Percentiles rank a stretch among this genome's conserved stretches.
Conservation (phyloP, 345 rosid species). For the Aurinia saxatilis region DNA sequence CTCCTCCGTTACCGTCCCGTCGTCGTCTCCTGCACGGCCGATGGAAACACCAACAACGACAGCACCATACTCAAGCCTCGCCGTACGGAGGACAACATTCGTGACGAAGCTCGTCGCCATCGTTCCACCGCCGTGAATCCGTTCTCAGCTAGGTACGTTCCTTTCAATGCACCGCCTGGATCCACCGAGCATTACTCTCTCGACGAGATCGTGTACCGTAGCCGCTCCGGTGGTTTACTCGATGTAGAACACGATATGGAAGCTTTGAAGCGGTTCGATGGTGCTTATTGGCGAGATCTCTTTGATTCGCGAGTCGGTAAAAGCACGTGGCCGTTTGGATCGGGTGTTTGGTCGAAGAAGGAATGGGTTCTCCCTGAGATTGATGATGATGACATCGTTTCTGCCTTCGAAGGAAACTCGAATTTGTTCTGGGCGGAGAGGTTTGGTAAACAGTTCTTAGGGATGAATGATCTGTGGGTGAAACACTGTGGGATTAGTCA, state of each 20-base stretch:
- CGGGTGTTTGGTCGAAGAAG: conserved; percentile 88
- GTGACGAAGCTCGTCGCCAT: conserved; percentile 64
- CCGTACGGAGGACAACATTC: conserved; percentile 38
- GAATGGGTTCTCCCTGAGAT: conserved; percentile 86
- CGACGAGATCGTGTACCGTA: conserved; percentile 77
- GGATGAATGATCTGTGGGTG: conserved; percentile 83
- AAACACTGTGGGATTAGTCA: conserved; percentile 85
- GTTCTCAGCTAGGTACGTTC: conserved; percentile 67
- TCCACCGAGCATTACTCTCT: conserved; percentile 65
- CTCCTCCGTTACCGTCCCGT: conserved; percentile 13
- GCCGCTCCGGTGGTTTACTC: conserved; percentile 70
- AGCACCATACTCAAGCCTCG: no score
- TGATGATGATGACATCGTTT: conserved; percentile 63
- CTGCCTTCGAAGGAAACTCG: conserved; percentile 81
- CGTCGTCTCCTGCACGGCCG: conserved; percentile 32
- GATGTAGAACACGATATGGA: conserved; percentile 72
- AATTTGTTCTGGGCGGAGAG: conserved; percentile 88
- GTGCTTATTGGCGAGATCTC: conserved; percentile 59
- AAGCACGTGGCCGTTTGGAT: conserved; percentile 76
- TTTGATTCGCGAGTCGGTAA: conserved; percentile 82
- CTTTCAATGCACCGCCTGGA: conserved; percentile 45
- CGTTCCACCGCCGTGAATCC: conserved; percentile 28
- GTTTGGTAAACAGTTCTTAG: conserved; percentile 55
- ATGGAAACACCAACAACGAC: conserved; percentile 4
- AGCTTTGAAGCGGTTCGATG: conserved; percentile 53